A percentile compares a stretch with the other conserved stretches of the same genome.
Conservation (phyloP, 148 eudicot genomes). For the Chenopodium berlandieri region DNA sequence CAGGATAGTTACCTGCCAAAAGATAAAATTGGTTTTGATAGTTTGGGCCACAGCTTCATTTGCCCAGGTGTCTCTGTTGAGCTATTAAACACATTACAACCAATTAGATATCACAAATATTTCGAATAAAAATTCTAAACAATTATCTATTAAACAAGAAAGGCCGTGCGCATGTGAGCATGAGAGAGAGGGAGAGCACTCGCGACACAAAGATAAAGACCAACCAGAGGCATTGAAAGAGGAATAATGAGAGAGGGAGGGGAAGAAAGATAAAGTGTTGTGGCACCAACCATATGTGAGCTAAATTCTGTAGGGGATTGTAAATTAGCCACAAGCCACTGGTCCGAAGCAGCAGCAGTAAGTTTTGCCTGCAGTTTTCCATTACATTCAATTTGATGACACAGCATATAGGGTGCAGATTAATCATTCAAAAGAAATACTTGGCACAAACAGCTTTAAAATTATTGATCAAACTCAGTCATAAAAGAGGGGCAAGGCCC, state of each 20-base stretch:
- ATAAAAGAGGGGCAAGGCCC: too few relatives aligned
- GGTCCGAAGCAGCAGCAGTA: constrained; percentile 66
- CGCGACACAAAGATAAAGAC: neutral
- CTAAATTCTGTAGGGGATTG: constrained; percentile 91
- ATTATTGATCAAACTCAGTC: neutral
- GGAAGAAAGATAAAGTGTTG: constrained; percentile 2
- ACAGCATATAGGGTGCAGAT: neutral
- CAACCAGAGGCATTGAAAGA: neutral
- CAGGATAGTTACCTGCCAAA: constrained; percentile 73
- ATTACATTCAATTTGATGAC: constrained; percentile 11
- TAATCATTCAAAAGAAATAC: neutral
- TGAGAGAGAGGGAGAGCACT: neutral
- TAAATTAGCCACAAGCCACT: constrained; percentile 87
- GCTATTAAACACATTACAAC: constrained; percentile 44
- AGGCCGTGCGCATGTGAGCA: neutral
- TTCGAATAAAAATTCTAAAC: neutral
- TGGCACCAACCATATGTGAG: constrained; percentile 78
- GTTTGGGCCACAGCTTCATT: constrained; percentile 97
- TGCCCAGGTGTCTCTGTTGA: constrained; percentile 98
- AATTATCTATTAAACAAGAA: neutral
- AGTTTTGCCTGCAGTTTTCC: constrained; percentile 68
- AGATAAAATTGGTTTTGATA: constrained; percentile 79
- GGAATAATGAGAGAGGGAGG: neutral
- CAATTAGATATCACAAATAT: constrained; percentile 17
- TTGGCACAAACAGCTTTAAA: neutral